phyloP scores from a whole-genome alignment of 1,139 yeast genomes.

The Blastobotrys ciferrii region DNA sequence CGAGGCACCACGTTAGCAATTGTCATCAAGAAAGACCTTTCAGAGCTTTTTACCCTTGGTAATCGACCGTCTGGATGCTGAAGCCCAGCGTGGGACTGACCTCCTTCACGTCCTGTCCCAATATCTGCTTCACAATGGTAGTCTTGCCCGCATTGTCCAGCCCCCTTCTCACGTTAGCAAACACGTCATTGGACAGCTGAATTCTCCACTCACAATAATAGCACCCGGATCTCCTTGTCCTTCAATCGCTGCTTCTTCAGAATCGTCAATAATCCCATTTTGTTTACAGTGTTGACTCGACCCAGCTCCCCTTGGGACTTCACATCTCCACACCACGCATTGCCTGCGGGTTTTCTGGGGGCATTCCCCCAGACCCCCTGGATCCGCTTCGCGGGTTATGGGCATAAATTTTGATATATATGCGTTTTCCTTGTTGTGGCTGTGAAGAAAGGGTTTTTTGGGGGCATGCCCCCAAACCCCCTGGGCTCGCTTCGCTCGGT shows the following conservation, averaged over 20 bases:
- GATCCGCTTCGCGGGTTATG: too few species aligned
- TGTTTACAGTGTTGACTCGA: constrained; percentile 3
- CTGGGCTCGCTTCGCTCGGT: too few species aligned
- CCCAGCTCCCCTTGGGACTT: neutral
- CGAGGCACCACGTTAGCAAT: neutral
- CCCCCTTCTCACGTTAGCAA: constrained; percentile 43
- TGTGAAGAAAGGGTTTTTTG: too few species aligned
- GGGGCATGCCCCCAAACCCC: too few species aligned
- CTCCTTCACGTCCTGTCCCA: constrained; percentile 41
- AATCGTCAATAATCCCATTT: constrained; percentile 84
- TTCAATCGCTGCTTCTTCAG: constrained; percentile 79
- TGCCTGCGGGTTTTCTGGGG: too few species aligned
- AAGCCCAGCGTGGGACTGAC: constrained; percentile 68
- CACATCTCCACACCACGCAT: neutral
- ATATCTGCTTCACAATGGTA: constrained; percentile 60
- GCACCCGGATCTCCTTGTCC: constrained; percentile 71
- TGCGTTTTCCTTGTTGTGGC: too few species aligned
- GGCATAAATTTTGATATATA: too few species aligned
- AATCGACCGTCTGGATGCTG: constrained; percentile 52
- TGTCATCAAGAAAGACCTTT: neutral
- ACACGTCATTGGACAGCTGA: neutral
- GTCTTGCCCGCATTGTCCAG: constrained; percentile 91
- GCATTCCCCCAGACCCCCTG: too few species aligned
- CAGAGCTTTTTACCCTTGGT: constrained; percentile 23
- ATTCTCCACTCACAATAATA: constrained; percentile 47